These are phyloP conservation scores for Crithidia bombi DNA, from an alignment of 208 protist species.

Conservation along the genomic window DNA sequence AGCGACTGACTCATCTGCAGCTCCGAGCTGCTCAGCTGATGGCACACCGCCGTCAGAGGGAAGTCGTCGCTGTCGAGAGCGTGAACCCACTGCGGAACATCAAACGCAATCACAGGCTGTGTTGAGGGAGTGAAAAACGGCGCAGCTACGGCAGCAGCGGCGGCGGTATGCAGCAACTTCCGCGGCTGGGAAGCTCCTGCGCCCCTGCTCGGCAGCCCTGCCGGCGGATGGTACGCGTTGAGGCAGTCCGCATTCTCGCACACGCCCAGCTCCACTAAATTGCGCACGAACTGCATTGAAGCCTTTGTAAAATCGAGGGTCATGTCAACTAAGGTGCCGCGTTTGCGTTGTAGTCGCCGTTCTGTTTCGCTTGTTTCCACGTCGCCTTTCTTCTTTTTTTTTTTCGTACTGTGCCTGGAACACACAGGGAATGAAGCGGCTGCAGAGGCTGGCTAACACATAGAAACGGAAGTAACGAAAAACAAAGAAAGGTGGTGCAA, in stretches of 20 bases:
- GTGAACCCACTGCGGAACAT: constrained; percentile 4
- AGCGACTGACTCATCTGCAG: constrained; percentile 32
- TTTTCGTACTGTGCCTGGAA: too few species aligned
- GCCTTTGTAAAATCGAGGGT: constrained; percentile 29
- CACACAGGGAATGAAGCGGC: too few species aligned
- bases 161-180: neutral
- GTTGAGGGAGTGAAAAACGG: constrained; percentile 15
- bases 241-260: constrained; percentile 39
- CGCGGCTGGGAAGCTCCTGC: neutral
- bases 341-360: neutral
- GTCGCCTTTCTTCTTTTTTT: neutral
- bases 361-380: neutral
- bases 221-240: constrained; percentile 37
- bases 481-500: too few species aligned
- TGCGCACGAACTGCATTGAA: constrained; percentile 34
- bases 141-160: constrained; percentile 2
- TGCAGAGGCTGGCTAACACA: too few species aligned
- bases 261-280: constrained; percentile 45
- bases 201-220: neutral
- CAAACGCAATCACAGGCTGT: constrained; percentile 12
- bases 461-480: too few species aligned
- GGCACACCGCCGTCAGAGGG: constrained; percentile 32
- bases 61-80: constrained; percentile 34
- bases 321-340: constrained; percentile 7
- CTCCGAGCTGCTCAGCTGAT: constrained; percentile 43